These are phyloP conservation scores for Erodium texanum DNA, from an alignment of 441 rosid species.

Conservation along the genomic window DNA sequence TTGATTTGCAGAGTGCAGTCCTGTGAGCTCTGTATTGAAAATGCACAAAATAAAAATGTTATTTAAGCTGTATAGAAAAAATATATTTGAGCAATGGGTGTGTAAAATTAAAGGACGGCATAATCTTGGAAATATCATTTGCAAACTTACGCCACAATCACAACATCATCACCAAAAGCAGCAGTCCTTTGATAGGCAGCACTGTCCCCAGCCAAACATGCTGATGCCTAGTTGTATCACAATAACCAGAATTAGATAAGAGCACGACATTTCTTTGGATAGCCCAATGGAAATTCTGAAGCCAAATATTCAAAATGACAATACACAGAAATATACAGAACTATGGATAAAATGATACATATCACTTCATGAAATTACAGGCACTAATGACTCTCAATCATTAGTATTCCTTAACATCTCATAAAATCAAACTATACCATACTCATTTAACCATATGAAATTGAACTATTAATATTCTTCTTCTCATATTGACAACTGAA, in stretches of 20 bases:
- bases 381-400: not conserved
- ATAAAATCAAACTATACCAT: not conserved
- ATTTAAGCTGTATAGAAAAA: not conserved
- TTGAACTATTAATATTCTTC: not conserved
- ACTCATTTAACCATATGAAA: not conserved
- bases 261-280: not conserved
- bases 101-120: not conserved
- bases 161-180: slow-evolving; percentile 59
- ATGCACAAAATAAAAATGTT: not conserved
- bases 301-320: not conserved
- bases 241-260: not conserved
- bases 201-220: slow-evolving; percentile 40
- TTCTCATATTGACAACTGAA: not conserved
- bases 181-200: slow-evolving; percentile 40
- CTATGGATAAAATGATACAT: not conserved
- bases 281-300: not conserved
- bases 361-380: too few relatives aligned
- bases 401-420: not conserved
- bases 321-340: too few relatives aligned
- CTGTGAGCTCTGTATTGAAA: slow-evolving; percentile 57
- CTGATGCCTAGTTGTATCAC: slow-evolving; percentile 37
- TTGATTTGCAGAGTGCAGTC: slow-evolving; percentile 79
- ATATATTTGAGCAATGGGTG: not conserved
- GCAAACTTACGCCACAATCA: slow-evolving; percentile 57
- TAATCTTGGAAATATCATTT: not conserved